Evolutionary conservation across 495 filamentous ascomycete genomes (phyloP).

Genomic region (Penicillium macrosclerotiorum): DNA sequence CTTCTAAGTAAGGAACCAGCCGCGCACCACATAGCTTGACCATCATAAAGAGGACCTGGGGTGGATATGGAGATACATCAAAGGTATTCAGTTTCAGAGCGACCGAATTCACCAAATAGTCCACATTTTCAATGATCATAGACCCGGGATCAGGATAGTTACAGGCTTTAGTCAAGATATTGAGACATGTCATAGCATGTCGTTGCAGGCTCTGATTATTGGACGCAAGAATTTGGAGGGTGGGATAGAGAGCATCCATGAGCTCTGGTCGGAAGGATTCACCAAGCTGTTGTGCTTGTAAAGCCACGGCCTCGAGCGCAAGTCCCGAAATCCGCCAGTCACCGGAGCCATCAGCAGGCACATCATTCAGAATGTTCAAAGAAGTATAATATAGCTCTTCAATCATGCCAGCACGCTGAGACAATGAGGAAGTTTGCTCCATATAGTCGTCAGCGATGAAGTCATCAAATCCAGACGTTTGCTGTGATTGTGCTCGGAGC

Average conservation of each 20-base stretch:
- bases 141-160: conserved; percentile 71
- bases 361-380: conserved; percentile 56
- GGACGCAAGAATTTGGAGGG: conserved; percentile 82
- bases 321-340: conserved; percentile 73
- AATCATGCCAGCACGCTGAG: conserved; percentile 54
- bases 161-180: conserved; percentile 72
- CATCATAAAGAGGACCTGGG: conserved; percentile 93
- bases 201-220: conserved; percentile 62
- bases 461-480: conserved; percentile 57
- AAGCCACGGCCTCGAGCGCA: conserved; percentile 70
- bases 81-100: conserved; percentile 86
- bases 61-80: conserved; percentile 86
- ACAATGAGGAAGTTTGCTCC: conserved; percentile 29
- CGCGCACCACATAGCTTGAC: conserved; percentile 77
- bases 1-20: conserved; percentile 86
- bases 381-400: conserved; percentile 82
- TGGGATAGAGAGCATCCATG: conserved; percentile 87
- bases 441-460: conserved; percentile 54
- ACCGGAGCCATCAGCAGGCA: conserved; percentile 45
- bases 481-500: conserved; percentile 50
- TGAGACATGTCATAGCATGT: conserved; percentile 82
- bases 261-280: conserved; percentile 77
- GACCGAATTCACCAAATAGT: conserved; percentile 94
- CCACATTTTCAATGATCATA: conserved; percentile 86
- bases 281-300: conserved; percentile 65